These are phyloP conservation scores for Alectoria sarmentosa DNA, from an alignment of 495 filamentous ascomycete species.

Conservation along the genomic window DNA sequence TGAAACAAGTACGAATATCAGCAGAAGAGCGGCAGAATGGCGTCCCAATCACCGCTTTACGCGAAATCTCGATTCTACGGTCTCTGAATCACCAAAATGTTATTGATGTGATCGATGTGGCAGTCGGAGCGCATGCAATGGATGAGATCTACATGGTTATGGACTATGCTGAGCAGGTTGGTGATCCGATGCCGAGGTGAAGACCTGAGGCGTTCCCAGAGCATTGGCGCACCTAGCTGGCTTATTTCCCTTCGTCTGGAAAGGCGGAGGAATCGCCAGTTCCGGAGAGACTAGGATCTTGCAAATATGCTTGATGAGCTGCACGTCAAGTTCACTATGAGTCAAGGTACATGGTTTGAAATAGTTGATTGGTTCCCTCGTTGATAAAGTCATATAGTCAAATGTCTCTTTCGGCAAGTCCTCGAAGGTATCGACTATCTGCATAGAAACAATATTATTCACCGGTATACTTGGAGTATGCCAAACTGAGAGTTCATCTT, in stretches of 20 bases:
- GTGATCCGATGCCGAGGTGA: conserved; percentile 28
- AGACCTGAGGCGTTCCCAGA: conserved; percentile 22
- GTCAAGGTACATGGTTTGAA: conserved; percentile 33
- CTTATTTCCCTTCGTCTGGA: conserved; percentile 37
- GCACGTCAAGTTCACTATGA: conserved; percentile 38
- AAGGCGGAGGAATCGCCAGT: conserved; percentile 35
- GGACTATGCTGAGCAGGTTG: conserved; percentile 46
- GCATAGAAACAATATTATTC: conserved; percentile 40
- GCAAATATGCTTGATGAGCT: conserved; percentile 41
- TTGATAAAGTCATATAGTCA: conserved; percentile 29
- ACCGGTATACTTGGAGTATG: conserved; percentile 30
- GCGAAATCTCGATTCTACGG: conserved; percentile 41
- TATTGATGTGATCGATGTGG: conserved; percentile 40
- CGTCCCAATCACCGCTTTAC: conserved; percentile 40
- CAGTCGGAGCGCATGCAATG: conserved; percentile 33
- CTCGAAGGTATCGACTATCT: conserved; percentile 41
- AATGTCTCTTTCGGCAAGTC: conserved; percentile 41
- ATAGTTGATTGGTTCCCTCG: not conserved
- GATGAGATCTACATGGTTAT: conserved; percentile 43
- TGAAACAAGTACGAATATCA: conserved; percentile 40
- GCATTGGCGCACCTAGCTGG: conserved; percentile 39
- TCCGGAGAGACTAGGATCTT: conserved; percentile 35
- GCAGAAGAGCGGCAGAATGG: conserved; percentile 39
- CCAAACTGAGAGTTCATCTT: not conserved
- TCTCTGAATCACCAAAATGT: conserved; percentile 38